Conservation (phyloP, 2,329 filamentous ascomycete species). For the Cladophialophora immunda region DNA sequence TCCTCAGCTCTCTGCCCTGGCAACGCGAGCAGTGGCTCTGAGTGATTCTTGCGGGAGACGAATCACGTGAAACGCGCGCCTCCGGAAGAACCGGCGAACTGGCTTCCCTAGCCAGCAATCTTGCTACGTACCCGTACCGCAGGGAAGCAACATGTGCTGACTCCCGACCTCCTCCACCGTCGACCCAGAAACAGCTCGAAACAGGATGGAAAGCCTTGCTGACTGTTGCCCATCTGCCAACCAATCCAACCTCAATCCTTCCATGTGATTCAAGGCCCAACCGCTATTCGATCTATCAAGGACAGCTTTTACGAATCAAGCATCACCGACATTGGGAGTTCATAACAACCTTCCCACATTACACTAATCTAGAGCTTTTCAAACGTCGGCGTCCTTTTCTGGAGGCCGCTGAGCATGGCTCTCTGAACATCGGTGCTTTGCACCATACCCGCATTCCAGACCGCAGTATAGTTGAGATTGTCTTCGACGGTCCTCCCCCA, state of each 20-base stretch:
- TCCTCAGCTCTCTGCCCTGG: conserved; percentile 13
- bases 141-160: not conserved
- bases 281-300: not conserved
- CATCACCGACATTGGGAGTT: not conserved
- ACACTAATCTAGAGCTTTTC: conserved; percentile 74
- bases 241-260: not conserved
- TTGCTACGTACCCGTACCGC: not conserved
- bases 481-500: conserved; percentile 80
- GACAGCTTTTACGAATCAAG: not conserved
- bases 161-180: not conserved
- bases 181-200: conserved; percentile 25
- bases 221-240: conserved; percentile 5
- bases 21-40: conserved; percentile 8
- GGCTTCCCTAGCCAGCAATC: not conserved
- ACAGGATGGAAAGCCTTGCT: conserved; percentile 4
- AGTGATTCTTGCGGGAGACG: not conserved
- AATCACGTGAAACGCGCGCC: conserved; percentile 25
- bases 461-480: conserved; percentile 82
- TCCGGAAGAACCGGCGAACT: conserved; percentile 11
- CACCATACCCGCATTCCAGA: conserved; percentile 87
- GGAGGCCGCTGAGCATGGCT: conserved; percentile 77
- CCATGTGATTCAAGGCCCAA: not conserved
- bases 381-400: conserved; percentile 82
- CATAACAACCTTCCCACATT: not conserved
- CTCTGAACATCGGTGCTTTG: conserved; percentile 80